A percentile compares a stretch with the other conserved stretches of the same genome.
These are phyloP conservation scores for Dactylellina drechsleri DNA, from an alignment of 2,329 filamentous ascomycete species.

Conservation along the genomic window DNA sequence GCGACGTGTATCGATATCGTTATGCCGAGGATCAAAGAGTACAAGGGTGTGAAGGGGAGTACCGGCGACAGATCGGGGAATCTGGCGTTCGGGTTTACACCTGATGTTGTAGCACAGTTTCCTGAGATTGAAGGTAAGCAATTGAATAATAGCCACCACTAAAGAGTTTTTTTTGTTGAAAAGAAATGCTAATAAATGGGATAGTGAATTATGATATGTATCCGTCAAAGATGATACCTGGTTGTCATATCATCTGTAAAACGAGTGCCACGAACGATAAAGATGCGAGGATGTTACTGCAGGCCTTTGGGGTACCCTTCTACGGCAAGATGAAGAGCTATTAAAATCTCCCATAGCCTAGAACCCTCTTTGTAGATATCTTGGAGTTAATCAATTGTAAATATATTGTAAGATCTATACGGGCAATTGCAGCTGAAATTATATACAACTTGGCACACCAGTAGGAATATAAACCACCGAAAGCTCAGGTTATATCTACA, in stretches of 20 bases:
- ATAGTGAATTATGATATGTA: conserved; percentile 65
- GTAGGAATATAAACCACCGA: neutral
- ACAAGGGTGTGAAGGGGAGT: conserved; percentile 78
- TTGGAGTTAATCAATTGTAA: conserved; percentile 15
- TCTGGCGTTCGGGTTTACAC: conserved; percentile 80
- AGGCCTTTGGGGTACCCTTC: conserved; percentile 80
- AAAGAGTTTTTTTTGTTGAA: neutral
- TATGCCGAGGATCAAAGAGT: conserved; percentile 95
- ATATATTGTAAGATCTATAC: conserved; percentile 16
- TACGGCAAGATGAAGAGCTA: conserved; percentile 72
- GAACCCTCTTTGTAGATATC: conserved; percentile 28
- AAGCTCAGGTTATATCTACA: conserved; percentile 16
- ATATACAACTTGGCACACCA: neutral
- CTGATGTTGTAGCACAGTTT: conserved; percentile 81
- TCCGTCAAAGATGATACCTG: conserved; percentile 80
- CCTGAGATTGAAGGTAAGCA: conserved; percentile 90
- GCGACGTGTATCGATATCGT: conserved; percentile 91
- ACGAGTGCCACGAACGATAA: conserved; percentile 86
- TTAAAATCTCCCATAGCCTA: neutral
- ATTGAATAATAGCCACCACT: neutral
- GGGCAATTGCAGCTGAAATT: neutral
- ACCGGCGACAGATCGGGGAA: conserved; percentile 91
- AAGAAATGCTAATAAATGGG: conserved; percentile 30
- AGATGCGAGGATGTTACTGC: conserved; percentile 80
- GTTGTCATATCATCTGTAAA: conserved; percentile 82